phyloP scores from a whole-genome alignment of 2,329 filamentous ascomycete genomes.

The Dichotomopilus funicola region DNA sequence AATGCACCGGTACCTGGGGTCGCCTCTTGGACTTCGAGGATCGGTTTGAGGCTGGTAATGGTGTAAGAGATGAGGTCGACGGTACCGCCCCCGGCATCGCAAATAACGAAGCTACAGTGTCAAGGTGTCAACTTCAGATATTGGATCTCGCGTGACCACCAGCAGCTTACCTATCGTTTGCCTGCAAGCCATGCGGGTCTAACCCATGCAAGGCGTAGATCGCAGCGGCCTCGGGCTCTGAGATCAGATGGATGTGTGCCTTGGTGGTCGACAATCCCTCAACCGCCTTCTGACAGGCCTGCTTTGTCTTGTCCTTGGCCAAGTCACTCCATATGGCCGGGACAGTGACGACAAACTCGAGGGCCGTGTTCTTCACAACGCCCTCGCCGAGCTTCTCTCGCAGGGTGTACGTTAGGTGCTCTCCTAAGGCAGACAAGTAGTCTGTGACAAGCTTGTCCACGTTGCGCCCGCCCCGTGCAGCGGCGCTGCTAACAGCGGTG shows the following conservation, averaged over 20 bases:
- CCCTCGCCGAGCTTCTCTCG: constrained; percentile 36
- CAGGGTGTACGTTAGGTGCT: constrained; percentile 41
- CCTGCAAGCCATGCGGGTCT: constrained; percentile 35
- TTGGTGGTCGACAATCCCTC: constrained; percentile 26
- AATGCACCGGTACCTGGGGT: constrained; percentile 43
- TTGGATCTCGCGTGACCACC: background rate
- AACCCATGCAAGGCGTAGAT: constrained; percentile 42
- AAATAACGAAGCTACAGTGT: constrained; percentile 38
- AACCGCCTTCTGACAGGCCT: constrained; percentile 36
- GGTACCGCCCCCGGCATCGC: constrained; percentile 49
- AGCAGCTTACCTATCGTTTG: constrained; percentile 32
- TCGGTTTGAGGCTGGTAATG: constrained; percentile 37
- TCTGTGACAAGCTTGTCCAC: constrained; percentile 40
- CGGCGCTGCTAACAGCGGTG: constrained; percentile 25
- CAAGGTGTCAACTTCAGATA: background rate
- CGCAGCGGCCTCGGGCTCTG: constrained; percentile 49
- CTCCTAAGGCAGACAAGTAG: constrained; percentile 43
- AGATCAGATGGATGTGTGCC: constrained; percentile 39
- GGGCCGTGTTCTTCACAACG: constrained; percentile 37
- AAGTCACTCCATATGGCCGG: constrained; percentile 53
- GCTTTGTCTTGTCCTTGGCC: constrained; percentile 44
- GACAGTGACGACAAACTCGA: constrained; percentile 51
- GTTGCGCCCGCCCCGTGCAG: constrained; percentile 27
- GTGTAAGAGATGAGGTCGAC: constrained; percentile 50
- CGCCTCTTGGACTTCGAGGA: constrained; percentile 42